Base-by-base conservation (phyloP, 2,329 filamentous ascomycete species). In the Ophioceras dolichostomum region DNA sequence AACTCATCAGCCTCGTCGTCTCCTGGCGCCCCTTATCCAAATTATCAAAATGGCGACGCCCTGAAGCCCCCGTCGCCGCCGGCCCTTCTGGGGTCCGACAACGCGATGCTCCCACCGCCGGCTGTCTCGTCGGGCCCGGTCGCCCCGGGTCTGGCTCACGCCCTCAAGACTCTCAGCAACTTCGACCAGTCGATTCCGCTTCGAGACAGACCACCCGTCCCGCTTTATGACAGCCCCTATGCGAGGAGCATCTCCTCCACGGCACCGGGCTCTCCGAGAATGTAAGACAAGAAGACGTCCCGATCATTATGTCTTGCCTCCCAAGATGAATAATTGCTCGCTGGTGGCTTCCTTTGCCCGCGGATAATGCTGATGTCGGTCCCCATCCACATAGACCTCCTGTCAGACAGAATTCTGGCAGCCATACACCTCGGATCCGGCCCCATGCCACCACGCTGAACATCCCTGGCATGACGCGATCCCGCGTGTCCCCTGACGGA, bases 381-480 rank as follows among this genome's bases (percentile, higher is more conserved):
- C 39, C 39, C 45, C 43, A 50, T 37, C 45, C 54, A n/a, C n/a
- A 26, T 49, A 85, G 82, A 49, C 73, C 73, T 35, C 77, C 81
- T 1, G 58, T 79, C 42, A 67, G 82, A 52, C 79, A 83, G 52
- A 83, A 80, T 49, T 91, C 85, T 10, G 81, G 81, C 41, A 70
- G 68, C 36, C 77, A 79, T 19, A 94, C 88, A 5, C 87, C 88
- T 20, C 72, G 83, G 45, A 72, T 86, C 34, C 76, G 81, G 45
- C 73, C 79, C 17, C 86, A 93, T 58, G 87, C 91, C 9, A 96
- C 91, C 13, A 95, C 91, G 12, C 78, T 96, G 50, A 94, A 94
- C 57, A 95, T 98, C 42, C 91, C 91, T 40, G 91, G 91, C 46
- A 78, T 98, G 67, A 98, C 91, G 41, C 83, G 87, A 52, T 96